phyloP scores from a whole-genome alignment of 805 yeast species.

The Pichia gijzeniarum region DNA sequence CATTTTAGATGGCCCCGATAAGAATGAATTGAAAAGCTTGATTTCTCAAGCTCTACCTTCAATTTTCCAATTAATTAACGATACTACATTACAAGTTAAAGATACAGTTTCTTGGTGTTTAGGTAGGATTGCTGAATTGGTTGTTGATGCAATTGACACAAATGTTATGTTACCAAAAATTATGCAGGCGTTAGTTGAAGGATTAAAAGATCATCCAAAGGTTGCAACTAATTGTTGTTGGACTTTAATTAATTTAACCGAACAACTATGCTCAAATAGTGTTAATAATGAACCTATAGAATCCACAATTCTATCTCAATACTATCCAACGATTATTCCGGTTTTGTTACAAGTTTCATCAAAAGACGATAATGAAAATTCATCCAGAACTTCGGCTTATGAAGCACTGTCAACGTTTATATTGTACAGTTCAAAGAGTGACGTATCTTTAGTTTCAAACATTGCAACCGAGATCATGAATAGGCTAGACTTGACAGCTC shows the following conservation, averaged over 20 bases:
- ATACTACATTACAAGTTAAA: slow-evolving; percentile 75
- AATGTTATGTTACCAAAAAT: slow-evolving; percentile 62
- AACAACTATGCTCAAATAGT: slow-evolving; percentile 49
- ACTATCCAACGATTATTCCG: slow-evolving; percentile 63
- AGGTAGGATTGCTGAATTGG: slow-evolving; percentile 90
- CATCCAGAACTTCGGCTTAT: slow-evolving; percentile 92
- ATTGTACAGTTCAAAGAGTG: slow-evolving; percentile 63
- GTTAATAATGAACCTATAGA: slow-evolving; percentile 49
- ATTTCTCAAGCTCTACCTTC: slow-evolving; percentile 82
- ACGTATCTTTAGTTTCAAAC: slow-evolving; percentile 58
- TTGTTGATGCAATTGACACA: slow-evolving; percentile 66
- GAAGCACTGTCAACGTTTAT: slow-evolving; percentile 87
- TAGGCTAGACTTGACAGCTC: slow-evolving; percentile 66
- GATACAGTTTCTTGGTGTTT: slow-evolving; percentile 99
- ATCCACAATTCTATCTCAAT: slow-evolving; percentile 66
- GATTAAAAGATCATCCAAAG: slow-evolving; percentile 87
- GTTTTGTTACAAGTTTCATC: slow-evolving; percentile 63
- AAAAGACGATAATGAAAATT: slow-evolving; percentile 74
- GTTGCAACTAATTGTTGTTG: slow-evolving; percentile 97
- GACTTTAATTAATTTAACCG: slow-evolving; percentile 88
- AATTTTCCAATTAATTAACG: slow-evolving; percentile 66
- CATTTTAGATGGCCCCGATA: slow-evolving; percentile 89
- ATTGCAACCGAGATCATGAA: slow-evolving; percentile 70
- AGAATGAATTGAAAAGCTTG: slow-evolving; percentile 55
- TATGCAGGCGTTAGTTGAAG: slow-evolving; percentile 64